phyloP scores from a whole-genome alignment of 495 filamentous ascomycete species.

The Glonium stellatum region DNA sequence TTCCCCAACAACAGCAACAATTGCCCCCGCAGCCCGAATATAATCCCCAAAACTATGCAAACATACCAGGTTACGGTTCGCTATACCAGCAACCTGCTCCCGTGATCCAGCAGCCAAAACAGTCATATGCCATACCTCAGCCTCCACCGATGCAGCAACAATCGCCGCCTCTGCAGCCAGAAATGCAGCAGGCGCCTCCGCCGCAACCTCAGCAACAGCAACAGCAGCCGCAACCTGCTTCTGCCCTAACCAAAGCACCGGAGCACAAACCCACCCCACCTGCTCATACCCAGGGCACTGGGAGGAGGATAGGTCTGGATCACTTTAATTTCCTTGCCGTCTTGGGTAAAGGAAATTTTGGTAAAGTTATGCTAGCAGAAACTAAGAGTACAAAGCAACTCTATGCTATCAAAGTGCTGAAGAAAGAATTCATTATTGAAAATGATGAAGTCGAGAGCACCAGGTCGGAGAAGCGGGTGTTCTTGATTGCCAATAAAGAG shows the following conservation, averaged over 20 bases:
- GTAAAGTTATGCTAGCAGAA: constrained; percentile 99
- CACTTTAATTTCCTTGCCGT: constrained; percentile 99
- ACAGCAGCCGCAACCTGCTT: constrained; percentile 19
- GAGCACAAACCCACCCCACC: constrained; percentile 30
- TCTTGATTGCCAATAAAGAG: constrained; percentile 95
- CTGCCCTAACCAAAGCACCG: constrained; percentile 20
- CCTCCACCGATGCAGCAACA: constrained; percentile 41
- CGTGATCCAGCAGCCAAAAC: constrained; percentile 72
- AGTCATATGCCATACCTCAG: constrained; percentile 41
- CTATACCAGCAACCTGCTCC: constrained; percentile 48
- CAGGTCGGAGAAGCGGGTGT: constrained; percentile 93
- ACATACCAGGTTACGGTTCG: constrained; percentile 28
- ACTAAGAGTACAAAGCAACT: constrained; percentile 86
- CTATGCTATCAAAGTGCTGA: constrained; percentile 98
- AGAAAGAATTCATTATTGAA: constrained; percentile 99
- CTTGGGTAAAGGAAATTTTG: constrained; percentile 98
- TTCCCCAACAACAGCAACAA: constrained; percentile 17
- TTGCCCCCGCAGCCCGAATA: constrained; percentile 25
- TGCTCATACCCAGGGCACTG: constrained; percentile 48
- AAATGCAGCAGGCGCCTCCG: constrained; percentile 27
- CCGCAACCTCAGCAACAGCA: constrained; percentile 32
- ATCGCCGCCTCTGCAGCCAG: constrained; percentile 34
- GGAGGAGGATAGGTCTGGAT: constrained; percentile 82
- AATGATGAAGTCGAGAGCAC: constrained; percentile 99
- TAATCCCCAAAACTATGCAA: constrained; percentile 28